Evolutionary conservation across 768 basidiomycete species (phyloP).

Genomic region (Mrakia blollopis): DNA sequence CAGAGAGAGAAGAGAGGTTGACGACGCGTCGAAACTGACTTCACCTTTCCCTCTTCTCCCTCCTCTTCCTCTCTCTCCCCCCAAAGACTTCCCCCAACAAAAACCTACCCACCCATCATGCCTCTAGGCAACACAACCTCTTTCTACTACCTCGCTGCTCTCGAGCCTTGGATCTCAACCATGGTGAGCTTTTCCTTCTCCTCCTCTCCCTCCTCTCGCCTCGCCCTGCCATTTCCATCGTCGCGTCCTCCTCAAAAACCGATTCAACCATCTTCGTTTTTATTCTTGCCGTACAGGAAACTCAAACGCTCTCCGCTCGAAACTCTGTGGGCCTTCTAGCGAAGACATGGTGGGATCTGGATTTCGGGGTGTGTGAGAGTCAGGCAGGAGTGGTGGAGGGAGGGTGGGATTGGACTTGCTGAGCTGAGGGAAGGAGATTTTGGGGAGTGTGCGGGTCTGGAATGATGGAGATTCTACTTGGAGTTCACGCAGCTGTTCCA

Average conservation of each 20-base stretch:
- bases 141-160: slow-evolving; percentile 73
- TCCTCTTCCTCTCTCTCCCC: slow-evolving; percentile 39
- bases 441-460: too few relatives aligned
- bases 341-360: background rate
- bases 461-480: too few relatives aligned
- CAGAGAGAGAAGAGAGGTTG: background rate
- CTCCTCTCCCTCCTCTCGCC: too few relatives aligned
- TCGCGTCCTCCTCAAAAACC: background rate
- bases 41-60: too few relatives aligned
- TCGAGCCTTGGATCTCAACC: slow-evolving; percentile 84
- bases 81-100: slow-evolving; percentile 69
- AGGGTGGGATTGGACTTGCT: slow-evolving; percentile 29
- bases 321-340: slow-evolving; percentile 15
- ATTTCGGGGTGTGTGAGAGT: slow-evolving; percentile 2
- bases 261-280: background rate
- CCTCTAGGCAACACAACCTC: slow-evolving; percentile 42
- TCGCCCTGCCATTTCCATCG: too few relatives aligned
- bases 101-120: slow-evolving; percentile 68
- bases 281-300: background rate
- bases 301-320: slow-evolving; percentile 21
- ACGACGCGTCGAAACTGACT: slow-evolving; percentile 23
- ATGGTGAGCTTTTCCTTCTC: slow-evolving; percentile 51
- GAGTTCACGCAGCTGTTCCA: too few relatives aligned
- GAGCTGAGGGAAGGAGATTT: background rate
- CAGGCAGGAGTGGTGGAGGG: background rate